A percentile compares a stretch with the other conserved stretches of the same genome.
Conservation (phyloP, 2,329 filamentous ascomycete genomes). For the Thelonectria blattea region DNA sequence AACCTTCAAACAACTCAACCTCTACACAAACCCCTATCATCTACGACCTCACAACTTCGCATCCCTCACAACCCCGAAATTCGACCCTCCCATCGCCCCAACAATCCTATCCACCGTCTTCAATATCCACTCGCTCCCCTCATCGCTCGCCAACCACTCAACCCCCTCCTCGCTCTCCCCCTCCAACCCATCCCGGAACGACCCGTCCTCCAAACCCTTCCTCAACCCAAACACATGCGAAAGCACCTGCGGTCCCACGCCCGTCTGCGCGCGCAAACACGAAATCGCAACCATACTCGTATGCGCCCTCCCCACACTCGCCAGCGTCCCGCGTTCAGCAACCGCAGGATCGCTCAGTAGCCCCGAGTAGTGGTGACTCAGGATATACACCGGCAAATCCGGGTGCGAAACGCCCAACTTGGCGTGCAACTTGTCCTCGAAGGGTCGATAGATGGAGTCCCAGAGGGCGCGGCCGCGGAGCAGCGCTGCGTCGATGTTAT, state of each 20-base stretch:
- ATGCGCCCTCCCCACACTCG: constrained; percentile 69
- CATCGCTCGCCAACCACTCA: constrained; percentile 52
- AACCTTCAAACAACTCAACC: too few species aligned
- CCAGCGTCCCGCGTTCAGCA: constrained; percentile 49
- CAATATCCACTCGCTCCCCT: constrained; percentile 56
- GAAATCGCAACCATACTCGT: constrained; percentile 77
- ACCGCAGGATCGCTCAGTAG: constrained; percentile 72
- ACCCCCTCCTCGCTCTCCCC: constrained; percentile 44
- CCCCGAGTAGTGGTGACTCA: constrained; percentile 75
- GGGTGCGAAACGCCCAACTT: constrained; percentile 80
- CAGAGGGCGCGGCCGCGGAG: constrained; percentile 70
- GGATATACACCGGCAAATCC: constrained; percentile 80
- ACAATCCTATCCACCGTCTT: constrained; percentile 52
- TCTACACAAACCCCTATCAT: too few species aligned
- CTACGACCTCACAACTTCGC: constrained; percentile 27
- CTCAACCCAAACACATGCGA: constrained; percentile 82
- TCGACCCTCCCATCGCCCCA: constrained; percentile 52
- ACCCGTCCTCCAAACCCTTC: constrained; percentile 76
- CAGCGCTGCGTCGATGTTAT: constrained; percentile 61
- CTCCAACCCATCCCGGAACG: constrained; percentile 47
- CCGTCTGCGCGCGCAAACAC: constrained; percentile 78
- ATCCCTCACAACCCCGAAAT: constrained; percentile 43
- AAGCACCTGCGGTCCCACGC: constrained; percentile 81
- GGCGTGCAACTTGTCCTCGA: constrained; percentile 71
- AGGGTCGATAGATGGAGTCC: constrained; percentile 78